Percentiles rank a stretch among this genome's conserved stretches.
phyloP scores from a whole-genome alignment of 2,329 filamentous ascomycete genomes.

The Penicillium janthinellum region DNA sequence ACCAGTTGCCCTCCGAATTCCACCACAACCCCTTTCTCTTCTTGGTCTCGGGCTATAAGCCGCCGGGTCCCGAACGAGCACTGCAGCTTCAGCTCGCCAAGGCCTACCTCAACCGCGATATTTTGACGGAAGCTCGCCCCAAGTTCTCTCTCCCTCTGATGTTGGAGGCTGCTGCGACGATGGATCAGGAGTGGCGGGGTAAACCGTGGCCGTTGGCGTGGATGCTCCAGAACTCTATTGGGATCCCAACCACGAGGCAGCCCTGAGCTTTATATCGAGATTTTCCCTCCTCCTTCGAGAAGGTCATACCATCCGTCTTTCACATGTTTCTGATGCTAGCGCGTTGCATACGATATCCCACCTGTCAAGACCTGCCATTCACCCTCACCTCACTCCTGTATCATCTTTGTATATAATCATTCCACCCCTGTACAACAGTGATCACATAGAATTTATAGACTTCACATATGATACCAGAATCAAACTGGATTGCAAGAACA shows the following conservation, averaged over 20 bases:
- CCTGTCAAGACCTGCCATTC: conserved; percentile 12
- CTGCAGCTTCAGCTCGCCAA: conserved; percentile 31
- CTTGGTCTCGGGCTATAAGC: conserved; percentile 24
- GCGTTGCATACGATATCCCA: conserved; percentile 22
- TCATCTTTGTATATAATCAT: conserved; percentile 17
- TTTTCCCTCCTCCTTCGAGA: not conserved
- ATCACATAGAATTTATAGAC: conserved; percentile 17
- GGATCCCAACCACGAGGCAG: conserved; percentile 28
- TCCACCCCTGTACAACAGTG: conserved; percentile 15
- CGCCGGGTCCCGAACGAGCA: conserved; percentile 25
- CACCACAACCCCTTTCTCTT: conserved; percentile 30
- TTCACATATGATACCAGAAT: not conserved
- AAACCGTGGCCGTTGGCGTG: conserved; percentile 30
- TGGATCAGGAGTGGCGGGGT: conserved; percentile 38
- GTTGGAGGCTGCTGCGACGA: conserved; percentile 37
- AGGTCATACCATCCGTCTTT: not conserved
- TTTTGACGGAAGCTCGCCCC: conserved; percentile 26
- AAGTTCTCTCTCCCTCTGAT: conserved; percentile 31
- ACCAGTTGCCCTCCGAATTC: conserved; percentile 30
- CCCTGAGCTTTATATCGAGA: not conserved
- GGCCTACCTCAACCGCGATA: conserved; percentile 33
- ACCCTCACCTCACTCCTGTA: conserved; percentile 12
- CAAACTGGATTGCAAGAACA: not conserved
- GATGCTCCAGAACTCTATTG: conserved; percentile 38
- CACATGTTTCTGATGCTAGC: conserved; percentile 18